These are phyloP conservation scores for Citrullus amarus DNA, from an alignment of 306 rosid species.

Conservation along the genomic window DNA sequence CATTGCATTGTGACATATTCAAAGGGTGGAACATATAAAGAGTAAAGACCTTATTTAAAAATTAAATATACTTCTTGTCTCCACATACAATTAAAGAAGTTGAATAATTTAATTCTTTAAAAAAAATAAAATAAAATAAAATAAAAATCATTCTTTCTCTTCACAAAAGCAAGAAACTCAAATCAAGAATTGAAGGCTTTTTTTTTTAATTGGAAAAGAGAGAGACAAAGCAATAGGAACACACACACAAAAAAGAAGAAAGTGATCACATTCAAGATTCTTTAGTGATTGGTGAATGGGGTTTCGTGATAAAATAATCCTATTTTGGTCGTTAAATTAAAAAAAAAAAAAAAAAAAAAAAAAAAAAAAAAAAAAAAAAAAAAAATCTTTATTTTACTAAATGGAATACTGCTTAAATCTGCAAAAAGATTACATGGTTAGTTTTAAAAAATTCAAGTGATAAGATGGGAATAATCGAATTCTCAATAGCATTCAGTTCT, in stretches of 20 bases:
- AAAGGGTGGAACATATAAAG: neutral
- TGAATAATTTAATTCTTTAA: neutral
- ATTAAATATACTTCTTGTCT: neutral
- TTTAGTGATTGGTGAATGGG: neutral
- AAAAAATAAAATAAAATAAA: no score
- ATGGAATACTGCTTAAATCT: neutral
- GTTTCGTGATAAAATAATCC: neutral
- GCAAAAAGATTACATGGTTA: neutral
- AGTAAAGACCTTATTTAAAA: neutral
- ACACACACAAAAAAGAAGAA: neutral
- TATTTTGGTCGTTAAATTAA: neutral
- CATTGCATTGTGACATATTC: neutral
- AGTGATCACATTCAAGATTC: neutral
- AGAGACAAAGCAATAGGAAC: neutral
- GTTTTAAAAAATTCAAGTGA: neutral
- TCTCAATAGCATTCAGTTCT: neutral
- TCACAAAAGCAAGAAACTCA: neutral
- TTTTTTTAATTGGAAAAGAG: neutral
- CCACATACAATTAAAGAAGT: neutral
- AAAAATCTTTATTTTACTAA: neutral
- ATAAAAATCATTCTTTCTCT: neutral
- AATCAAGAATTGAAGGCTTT: neutral
- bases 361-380: rapidly evolving
- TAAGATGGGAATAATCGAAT: neutral
- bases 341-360: no score